Base-by-base conservation (phyloP, 2,329 filamentous ascomycete genomes). In the Pseudogymnoascus sp. region DNA sequence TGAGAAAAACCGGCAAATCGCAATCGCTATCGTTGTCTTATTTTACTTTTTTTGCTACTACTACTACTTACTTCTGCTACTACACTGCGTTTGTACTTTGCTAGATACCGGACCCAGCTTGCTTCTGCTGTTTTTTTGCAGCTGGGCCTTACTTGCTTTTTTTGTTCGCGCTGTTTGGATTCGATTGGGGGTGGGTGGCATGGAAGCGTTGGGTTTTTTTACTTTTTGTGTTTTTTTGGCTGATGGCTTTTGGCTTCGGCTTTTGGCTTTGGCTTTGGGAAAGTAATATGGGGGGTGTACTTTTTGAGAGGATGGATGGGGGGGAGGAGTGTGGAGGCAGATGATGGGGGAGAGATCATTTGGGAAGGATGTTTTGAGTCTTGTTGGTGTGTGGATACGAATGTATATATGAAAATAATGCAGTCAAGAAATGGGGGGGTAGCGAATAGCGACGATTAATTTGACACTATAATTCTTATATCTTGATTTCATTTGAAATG, bases 401-500 rank as follows among this genome's bases (percentile, higher is more conserved):
- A 53, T 53, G 46, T 53, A 53, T 53, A 53, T 31, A 53, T 53
- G 46, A 53, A 31, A 31, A 53, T 53, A 31, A 53, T 53, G 46
- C 46, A 53, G 46, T 53, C 46, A 53, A 53, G 46, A 53, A 53
- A 53, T 53, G 12, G n/a, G 46, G 46, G 46, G 25, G 44, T 53
- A 53, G 46, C 46, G 46, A 53, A 53, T 53, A 53, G 46, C 25
- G 25, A 53, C n/a, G 46, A 53, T 53, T 53, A 53, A 53, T 53
- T 53, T 53, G 46, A 53, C 46, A 53, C 46, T 31, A 53, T 25
- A 25, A 53, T 53, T 31, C 46, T 31, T 31, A 53, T 53, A 53
- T 31, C 46, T 53, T 53, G 46, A 10, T 25, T 53, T 28, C 6
- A 4, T 53, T 2, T 31, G n/a, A 53, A 53, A 53, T 31, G 46